Percentiles rank a stretch among this genome's conserved stretches.
These are phyloP conservation scores for Ceratopteris richardii DNA, from an alignment of 75 land plant species.

Conservation along the genomic window DNA sequence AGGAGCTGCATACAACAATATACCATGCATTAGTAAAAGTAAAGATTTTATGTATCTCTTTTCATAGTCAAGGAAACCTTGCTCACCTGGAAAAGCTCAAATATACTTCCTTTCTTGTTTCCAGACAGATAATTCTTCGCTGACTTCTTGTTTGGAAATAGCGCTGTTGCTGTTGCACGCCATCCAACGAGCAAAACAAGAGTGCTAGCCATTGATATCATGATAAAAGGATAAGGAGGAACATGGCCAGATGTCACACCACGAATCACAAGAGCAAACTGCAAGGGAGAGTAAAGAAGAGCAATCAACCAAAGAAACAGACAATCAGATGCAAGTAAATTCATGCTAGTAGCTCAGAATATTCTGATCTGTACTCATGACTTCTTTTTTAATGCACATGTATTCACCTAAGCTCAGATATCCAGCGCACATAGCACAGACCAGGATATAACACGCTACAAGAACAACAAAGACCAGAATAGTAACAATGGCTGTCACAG, in stretches of 20 bases:
- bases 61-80: not conserved
- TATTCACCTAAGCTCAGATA: no score
- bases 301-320: not conserved
- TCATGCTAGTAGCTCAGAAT: no score
- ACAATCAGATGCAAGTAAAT: not conserved
- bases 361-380: no score
- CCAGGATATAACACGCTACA: no score
- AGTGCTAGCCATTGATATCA: conserved; percentile 72
- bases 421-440: no score
- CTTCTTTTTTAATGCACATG: no score
- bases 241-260: conserved; percentile 55
- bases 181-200: conserved; percentile 71
- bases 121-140: conserved; percentile 34
- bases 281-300: no score
- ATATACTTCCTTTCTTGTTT: conserved; percentile 60
- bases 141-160: conserved; percentile 37
- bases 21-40: not conserved
- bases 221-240: conserved; percentile 56
- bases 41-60: not conserved
- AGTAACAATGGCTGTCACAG: no score
- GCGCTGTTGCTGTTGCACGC: conserved; percentile 44
- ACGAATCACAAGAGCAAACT: conserved; percentile 70
- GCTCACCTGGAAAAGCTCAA: conserved; percentile 85
- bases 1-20: conserved; percentile 32
- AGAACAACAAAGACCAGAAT: no score